phyloP scores from a whole-genome alignment of 352 stramenopile genomes.

The Blastocystis sp. region DNA sequence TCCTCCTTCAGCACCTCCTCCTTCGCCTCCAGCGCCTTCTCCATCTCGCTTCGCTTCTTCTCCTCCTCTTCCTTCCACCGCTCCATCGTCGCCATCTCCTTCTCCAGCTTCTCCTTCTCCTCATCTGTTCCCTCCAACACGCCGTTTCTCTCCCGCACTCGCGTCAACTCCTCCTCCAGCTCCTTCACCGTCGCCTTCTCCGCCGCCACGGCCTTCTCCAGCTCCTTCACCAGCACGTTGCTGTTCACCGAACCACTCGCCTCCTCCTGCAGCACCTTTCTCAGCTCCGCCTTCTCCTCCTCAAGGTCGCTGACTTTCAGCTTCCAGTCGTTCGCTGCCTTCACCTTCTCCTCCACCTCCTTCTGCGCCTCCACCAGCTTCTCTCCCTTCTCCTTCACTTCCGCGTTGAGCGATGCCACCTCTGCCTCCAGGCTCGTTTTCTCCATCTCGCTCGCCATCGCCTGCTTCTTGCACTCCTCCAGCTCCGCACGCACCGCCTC shows the following conservation, averaged over 20 bases:
- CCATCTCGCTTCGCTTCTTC: background rate
- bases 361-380: background rate
- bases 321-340: background rate
- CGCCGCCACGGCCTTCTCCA: background rate
- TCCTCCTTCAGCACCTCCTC: background rate
- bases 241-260: background rate
- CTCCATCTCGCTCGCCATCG: background rate
- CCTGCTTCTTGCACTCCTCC: background rate
- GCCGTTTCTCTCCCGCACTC: background rate
- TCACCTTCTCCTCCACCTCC: background rate
- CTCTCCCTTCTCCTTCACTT: background rate
- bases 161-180: background rate
- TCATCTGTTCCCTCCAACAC: background rate
- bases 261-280: background rate
- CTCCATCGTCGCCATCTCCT: background rate
- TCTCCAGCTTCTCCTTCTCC: background rate
- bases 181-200: slow-evolving; percentile 1
- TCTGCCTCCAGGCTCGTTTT: background rate
- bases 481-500: background rate
- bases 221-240: background rate
- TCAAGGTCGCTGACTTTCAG: background rate
- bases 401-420: background rate
- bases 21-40: background rate
- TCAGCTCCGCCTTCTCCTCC: background rate
- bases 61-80: background rate